These are phyloP conservation scores for Colletotrichum somersetense DNA, from an alignment of 2,329 filamentous ascomycete genomes.

Conservation along the genomic window DNA sequence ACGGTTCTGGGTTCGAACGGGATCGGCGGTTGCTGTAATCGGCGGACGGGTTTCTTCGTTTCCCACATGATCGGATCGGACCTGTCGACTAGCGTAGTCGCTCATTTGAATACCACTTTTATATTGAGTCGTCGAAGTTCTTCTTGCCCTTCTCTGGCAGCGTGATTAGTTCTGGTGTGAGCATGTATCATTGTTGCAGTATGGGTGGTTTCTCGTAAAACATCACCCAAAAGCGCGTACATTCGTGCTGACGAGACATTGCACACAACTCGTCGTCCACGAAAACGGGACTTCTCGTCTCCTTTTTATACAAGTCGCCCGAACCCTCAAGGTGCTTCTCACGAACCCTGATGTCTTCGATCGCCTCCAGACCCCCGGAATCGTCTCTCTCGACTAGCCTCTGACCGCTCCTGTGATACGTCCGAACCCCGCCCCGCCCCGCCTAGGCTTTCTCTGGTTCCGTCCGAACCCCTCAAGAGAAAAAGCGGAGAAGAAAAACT, in stretches of 20 bases:
- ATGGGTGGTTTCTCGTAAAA: too few relatives aligned
- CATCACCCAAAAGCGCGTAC: not conserved
- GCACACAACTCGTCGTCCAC: fast-evolving
- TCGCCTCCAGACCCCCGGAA: not conserved
- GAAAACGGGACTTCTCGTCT: not conserved
- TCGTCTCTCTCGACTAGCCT: not conserved
- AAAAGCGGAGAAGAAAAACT: not conserved
- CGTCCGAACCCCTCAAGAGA: constrained; percentile 14
- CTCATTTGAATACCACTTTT: constrained; percentile 32
- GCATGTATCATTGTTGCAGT: not conserved
- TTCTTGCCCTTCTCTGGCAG: not conserved
- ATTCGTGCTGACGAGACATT: not conserved
- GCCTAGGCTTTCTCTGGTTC: constrained; percentile 15
- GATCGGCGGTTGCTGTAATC: not conserved
- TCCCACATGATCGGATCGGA: not conserved
- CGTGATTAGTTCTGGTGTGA: not conserved
- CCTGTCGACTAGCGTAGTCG: constrained; percentile 29
- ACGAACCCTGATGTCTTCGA: not conserved
- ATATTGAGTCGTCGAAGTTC: constrained; percentile 11
- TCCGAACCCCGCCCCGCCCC: constrained; percentile 33
- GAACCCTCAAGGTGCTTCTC: constrained; percentile 30
- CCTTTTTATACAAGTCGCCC: constrained; percentile 1
- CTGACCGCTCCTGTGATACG: constrained; percentile 39
- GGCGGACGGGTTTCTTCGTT: constrained; percentile 22
- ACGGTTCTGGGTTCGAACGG: not conserved